phyloP scores from a whole-genome alignment of 805 yeast species.

The Kurtzmaniella cleridarum region DNA sequence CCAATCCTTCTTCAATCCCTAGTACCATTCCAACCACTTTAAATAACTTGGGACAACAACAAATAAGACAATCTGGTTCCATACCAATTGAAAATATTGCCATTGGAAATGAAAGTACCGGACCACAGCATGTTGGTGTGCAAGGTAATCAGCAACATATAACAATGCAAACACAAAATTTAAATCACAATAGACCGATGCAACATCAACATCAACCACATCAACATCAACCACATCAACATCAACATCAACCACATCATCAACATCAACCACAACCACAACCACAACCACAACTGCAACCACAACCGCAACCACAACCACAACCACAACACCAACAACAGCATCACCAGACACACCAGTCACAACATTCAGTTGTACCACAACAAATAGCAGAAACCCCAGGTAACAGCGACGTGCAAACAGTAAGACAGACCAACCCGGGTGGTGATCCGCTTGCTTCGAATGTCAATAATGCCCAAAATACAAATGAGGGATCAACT shows the following conservation, averaged over 20 bases:
- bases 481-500: too few species aligned
- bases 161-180: too few species aligned
- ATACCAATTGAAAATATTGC: not conserved
- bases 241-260: conserved; percentile 2
- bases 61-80: too few species aligned
- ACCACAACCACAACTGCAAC: conserved; percentile 10
- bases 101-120: not conserved
- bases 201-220: conserved; percentile 3
- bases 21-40: conserved; percentile 37
- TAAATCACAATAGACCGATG: too few species aligned
- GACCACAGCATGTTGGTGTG: not conserved
- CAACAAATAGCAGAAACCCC: conserved; percentile 4
- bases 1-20: conserved; percentile 26
- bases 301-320: conserved; percentile 7
- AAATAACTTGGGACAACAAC: conserved; percentile 7
- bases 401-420: conserved; percentile 13
- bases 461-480: too few species aligned
- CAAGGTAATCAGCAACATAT: too few species aligned
- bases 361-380: conserved; percentile 7
- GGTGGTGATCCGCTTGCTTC: conserved; percentile 1
- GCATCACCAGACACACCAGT: conserved; percentile 7
- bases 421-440: not conserved
- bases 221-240: conserved; percentile 4
- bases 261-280: conserved; percentile 5
- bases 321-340: conserved; percentile 18